Conservation (phyloP, 2,329 filamentous ascomycete species). For the Aspergillus ruber region DNA sequence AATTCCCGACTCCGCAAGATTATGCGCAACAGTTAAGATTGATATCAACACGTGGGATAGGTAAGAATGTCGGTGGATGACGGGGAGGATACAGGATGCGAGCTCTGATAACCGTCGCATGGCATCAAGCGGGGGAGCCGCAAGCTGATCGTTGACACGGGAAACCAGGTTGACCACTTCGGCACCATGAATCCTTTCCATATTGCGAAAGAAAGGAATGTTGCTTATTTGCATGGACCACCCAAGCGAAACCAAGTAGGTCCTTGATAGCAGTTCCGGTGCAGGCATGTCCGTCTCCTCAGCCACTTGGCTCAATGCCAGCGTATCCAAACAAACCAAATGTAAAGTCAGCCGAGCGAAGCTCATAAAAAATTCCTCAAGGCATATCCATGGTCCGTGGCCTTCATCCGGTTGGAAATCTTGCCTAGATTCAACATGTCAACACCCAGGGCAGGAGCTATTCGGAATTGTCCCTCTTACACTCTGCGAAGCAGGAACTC, state of each 20-base stretch:
- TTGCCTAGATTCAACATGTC: slow-evolving; percentile 16
- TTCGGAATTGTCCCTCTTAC: slow-evolving; percentile 18
- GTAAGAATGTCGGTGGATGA: slow-evolving; percentile 23
- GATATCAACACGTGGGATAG: slow-evolving; percentile 17
- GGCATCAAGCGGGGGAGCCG: slow-evolving; percentile 19
- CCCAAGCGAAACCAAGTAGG: slow-evolving; percentile 29
- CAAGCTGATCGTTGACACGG: slow-evolving; percentile 23
- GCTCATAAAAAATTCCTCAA: slow-evolving; percentile 38
- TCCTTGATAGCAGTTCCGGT: slow-evolving; percentile 25
- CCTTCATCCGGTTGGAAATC: slow-evolving; percentile 27
- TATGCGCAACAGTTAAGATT: slow-evolving; percentile 19
- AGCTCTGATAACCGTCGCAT: slow-evolving; percentile 24
- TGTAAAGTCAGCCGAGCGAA: slow-evolving; percentile 37
- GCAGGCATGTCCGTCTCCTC: slow-evolving; percentile 22
- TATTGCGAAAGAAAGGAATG: slow-evolving; percentile 33
- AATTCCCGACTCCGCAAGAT: slow-evolving; percentile 24
- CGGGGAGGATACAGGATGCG: slow-evolving; percentile 18
- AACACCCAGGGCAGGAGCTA: slow-evolving; percentile 1
- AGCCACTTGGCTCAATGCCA: slow-evolving; percentile 22
- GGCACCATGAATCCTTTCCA: slow-evolving; percentile 24
- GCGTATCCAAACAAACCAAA: slow-evolving; percentile 35
- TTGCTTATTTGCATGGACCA: slow-evolving; percentile 28
- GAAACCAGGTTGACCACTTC: slow-evolving; percentile 23
- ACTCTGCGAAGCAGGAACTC: slow-evolving; percentile 35
- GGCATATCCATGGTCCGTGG: slow-evolving; percentile 19